Evolutionary conservation across 2,329 filamentous ascomycete species (phyloP), one percentile per base, ranked within the genome.

Genomic region (Purpureocillium lavendulum): DNA sequence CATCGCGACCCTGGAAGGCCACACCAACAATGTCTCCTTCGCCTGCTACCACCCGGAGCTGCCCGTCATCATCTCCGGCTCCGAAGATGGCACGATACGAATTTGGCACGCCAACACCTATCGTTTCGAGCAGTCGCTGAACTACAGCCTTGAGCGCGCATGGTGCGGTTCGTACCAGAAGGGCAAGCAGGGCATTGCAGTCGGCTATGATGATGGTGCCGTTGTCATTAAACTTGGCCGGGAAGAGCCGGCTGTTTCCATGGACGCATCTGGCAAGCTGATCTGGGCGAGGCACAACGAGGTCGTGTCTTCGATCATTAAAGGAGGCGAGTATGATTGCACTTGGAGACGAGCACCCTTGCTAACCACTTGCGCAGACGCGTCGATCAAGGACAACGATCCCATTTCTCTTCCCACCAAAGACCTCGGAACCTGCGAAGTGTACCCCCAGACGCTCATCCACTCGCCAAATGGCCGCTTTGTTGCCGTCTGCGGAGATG

Each of bases 71-170:
- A 90, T 98, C 41, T 97, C 92, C 17, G 92, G 92, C 53, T 97
- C 90, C 18, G 92, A 98, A 65, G 92, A 98, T 62, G 90, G 90
- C 48, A 95, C 89, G 1, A 82, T 98, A 59, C 94, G 95, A 65
- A 89, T 98, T 62, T 98, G 92, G 92, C 89, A 98, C 60, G 89
- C 90, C 48, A 96, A 95, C 58, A 98, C 92, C 39, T 97, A 97
- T 65, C 77, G 92, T 49, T 77, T 97, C 44, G 92, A 97, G 64
- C 92, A 97, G 59, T 94, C 89, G 1, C 70, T 98, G 46, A 96
- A 87, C 67, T 98, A 98, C 62, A 92, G 89, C 24, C 68, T 98
- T 36, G 92, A 98, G 64, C 79, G 92, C 55, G 92, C 90, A 40
- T 98, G 92, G 92, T 97, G 92, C 75, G 87, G 97, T 34, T 83